Percentiles rank a stretch among this genome's conserved stretches.
These are phyloP conservation scores for Lipomyces chichibuensis DNA, from an alignment of 805 yeast genomes.

Conservation along the genomic window DNA sequence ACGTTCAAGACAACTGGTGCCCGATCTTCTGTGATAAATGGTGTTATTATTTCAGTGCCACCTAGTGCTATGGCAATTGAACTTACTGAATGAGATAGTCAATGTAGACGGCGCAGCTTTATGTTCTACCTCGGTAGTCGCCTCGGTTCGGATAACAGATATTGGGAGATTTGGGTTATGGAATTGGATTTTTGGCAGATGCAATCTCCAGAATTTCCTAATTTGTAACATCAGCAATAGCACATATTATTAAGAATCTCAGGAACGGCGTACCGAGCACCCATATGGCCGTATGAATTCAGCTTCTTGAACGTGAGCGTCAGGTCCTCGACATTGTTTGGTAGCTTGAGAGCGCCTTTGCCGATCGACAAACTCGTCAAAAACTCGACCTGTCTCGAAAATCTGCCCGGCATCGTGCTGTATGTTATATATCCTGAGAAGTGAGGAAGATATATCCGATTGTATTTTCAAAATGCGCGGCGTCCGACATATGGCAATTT, in stretches of 20 bases:
- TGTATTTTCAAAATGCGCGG: no score
- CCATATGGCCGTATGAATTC: constrained; percentile 33
- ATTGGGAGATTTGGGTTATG: constrained; percentile 76
- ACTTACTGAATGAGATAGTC: constrained; percentile 37
- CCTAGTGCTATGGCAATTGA: not conserved
- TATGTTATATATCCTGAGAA: not conserved
- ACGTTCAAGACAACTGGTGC: constrained; percentile 52
- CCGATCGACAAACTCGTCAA: constrained; percentile 18
- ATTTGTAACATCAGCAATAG: not conserved
- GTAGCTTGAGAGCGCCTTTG: constrained; percentile 20
- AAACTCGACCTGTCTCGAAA: constrained; percentile 10
- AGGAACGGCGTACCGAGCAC: constrained; percentile 24
- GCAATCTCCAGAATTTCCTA: constrained; percentile 71
- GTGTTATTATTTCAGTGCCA: not conserved
- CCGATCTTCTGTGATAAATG: constrained; percentile 3
- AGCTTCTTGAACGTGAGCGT: constrained; percentile 22
- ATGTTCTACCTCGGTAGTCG: constrained; percentile 46
- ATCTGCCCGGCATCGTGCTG: constrained; percentile 11
- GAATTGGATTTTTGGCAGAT: constrained; percentile 76
- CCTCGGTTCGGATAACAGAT: constrained; percentile 49
- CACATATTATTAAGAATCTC: not conserved
- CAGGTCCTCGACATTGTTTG: constrained; percentile 9
- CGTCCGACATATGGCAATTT: no score
- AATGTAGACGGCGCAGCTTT: constrained; percentile 42
- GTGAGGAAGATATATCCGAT: no score